Percentiles rank a stretch among this genome's conserved stretches.
Evolutionary conservation across 2,329 filamentous ascomycete genomes (phyloP).

Genomic region (Gnomoniopsis smithogilvyi): DNA sequence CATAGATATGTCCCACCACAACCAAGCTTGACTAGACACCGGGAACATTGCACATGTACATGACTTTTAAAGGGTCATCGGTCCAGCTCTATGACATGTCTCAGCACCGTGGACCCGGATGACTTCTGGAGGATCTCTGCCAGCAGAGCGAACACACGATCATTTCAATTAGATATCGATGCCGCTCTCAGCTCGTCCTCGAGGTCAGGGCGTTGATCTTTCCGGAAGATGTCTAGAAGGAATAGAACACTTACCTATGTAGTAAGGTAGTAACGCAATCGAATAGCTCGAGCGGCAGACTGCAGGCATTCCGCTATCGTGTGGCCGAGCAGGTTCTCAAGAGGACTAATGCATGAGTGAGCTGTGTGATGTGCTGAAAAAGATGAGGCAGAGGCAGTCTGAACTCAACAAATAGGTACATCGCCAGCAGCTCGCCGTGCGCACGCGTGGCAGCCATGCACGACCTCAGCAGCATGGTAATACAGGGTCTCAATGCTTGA

Average conservation of each 20-base stretch:
- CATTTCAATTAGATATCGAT: too few relatives aligned
- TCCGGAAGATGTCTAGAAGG: background rate
- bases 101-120: too few relatives aligned
- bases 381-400: conserved; percentile 1
- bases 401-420: background rate
- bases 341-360: background rate
- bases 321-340: background rate
- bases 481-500: background rate
- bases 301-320: background rate
- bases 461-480: background rate
- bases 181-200: background rate
- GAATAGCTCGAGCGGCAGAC: background rate
- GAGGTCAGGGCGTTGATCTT: too few relatives aligned
- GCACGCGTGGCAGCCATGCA: background rate
- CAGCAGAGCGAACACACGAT: too few relatives aligned
- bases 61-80: too few relatives aligned
- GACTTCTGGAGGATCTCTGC: too few relatives aligned
- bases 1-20: too few relatives aligned
- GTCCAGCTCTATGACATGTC: too few relatives aligned
- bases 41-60: too few relatives aligned
- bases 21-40: too few relatives aligned
- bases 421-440: background rate
- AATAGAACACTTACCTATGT: conserved; percentile 8
- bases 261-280: conserved; percentile 4
- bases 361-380: background rate